Percentiles rank a stretch among this genome's conserved stretches.
These are phyloP conservation scores for Penicillium tannophilum DNA, from an alignment of 495 filamentous ascomycete species.

Conservation along the genomic window DNA sequence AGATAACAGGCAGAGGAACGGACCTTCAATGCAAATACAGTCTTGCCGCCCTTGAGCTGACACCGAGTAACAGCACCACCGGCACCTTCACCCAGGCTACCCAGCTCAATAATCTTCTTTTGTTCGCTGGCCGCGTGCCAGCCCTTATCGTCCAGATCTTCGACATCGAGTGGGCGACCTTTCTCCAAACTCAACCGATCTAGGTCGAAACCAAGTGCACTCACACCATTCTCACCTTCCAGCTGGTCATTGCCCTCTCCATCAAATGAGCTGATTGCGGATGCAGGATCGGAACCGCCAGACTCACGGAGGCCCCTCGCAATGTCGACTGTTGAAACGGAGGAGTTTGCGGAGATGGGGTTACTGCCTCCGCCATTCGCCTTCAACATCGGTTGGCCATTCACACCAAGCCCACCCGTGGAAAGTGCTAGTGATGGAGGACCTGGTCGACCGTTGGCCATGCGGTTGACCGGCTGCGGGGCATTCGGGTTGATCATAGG, in stretches of 20 bases:
- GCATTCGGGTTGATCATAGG: slow-evolving; percentile 71
- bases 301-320: slow-evolving; percentile 63
- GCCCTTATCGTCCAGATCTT: slow-evolving; percentile 90
- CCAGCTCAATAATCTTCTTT: slow-evolving; percentile 83
- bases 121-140: slow-evolving; percentile 92
- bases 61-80: slow-evolving; percentile 94
- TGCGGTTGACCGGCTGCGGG: slow-evolving; percentile 59
- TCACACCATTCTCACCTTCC: slow-evolving; percentile 74
- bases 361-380: slow-evolving; percentile 72
- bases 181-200: slow-evolving; percentile 77
- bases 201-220: slow-evolving; percentile 66
- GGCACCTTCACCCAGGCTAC: slow-evolving; percentile 90
- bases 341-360: slow-evolving; percentile 80
- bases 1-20: slow-evolving; percentile 16
- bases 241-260: slow-evolving; percentile 66
- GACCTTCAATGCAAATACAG: slow-evolving; percentile 96
- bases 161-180: slow-evolving; percentile 80
- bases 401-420: slow-evolving; percentile 66
- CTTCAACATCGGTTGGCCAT: slow-evolving; percentile 73
- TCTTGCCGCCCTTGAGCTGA: slow-evolving; percentile 85
- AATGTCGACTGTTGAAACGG: slow-evolving; percentile 76
- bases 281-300: slow-evolving; percentile 78
- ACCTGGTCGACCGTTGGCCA: slow-evolving; percentile 52
- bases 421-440: slow-evolving; percentile 43
- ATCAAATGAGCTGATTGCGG: slow-evolving; percentile 80